phyloP scores from a whole-genome alignment of 441 rosid genomes.

The Biscutella auriculata region DNA sequence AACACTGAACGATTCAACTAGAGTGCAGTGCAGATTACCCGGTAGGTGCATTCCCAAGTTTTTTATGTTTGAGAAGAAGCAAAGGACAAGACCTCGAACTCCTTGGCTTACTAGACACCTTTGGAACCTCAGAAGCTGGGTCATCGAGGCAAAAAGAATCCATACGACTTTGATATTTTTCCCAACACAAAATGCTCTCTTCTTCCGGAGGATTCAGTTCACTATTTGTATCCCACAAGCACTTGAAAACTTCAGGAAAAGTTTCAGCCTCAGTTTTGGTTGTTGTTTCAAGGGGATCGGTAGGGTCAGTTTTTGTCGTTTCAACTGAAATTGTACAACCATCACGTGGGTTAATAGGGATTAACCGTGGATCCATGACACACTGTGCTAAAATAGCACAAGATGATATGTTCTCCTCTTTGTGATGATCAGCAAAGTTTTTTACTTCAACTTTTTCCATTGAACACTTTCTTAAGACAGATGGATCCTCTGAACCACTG shows the following conservation, averaged over 20 bases:
- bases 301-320: conserved; percentile 19
- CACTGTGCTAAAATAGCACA: conserved; percentile 33
- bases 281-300: conserved; percentile 9
- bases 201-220: conserved; percentile 47
- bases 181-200: conserved; percentile 50
- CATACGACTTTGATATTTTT: conserved; percentile 44
- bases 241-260: conserved; percentile 21
- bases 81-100: conserved; percentile 51
- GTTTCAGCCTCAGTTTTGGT: conserved; percentile 21
- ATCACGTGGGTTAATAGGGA: conserved; percentile 19
- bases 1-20: conserved; percentile 8
- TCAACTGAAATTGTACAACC: conserved; percentile 23
- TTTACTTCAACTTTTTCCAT: conserved; percentile 16
- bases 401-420: conserved; percentile 31
- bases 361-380: conserved; percentile 53
- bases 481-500: conserved; percentile 30
- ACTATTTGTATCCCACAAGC: conserved; percentile 51
- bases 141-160: conserved; percentile 46
- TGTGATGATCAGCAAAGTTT: conserved; percentile 21
- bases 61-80: conserved; percentile 52
- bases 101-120: conserved; percentile 27
- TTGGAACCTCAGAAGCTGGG: conserved; percentile 20
- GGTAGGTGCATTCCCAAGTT: conserved; percentile 19
- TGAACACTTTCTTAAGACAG: conserved; percentile 30
- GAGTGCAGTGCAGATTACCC: conserved; percentile 49